These are phyloP conservation scores for Phoenix dactylifera DNA, from an alignment of 176 grass and related monocot genomes.

Conservation along the genomic window DNA sequence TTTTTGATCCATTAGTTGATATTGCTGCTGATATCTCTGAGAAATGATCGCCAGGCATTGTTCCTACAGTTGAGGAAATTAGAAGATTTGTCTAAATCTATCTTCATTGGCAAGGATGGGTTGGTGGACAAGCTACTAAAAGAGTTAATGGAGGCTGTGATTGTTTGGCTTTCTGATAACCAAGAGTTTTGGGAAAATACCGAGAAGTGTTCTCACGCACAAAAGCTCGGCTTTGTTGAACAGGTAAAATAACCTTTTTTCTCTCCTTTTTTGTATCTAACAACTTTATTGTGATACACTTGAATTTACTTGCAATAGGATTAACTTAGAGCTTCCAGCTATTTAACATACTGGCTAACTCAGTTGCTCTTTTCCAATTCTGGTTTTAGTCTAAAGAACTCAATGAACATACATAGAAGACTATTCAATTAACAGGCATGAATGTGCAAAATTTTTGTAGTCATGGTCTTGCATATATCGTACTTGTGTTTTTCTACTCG, in stretches of 20 bases:
- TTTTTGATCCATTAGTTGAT: neutral
- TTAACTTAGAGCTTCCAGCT: no score
- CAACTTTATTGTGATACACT: no score
- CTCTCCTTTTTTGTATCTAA: neutral
- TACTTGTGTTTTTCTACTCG: neutral
- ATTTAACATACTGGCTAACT: no score
- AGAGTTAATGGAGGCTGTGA: constrained; percentile 37
- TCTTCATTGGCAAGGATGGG: constrained; percentile 24
- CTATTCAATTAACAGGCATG: no score
- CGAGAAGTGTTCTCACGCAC: constrained; percentile 11
- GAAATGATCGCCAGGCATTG: constrained; percentile 15
- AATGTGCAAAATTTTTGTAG: no score
- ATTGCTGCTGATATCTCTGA: neutral
- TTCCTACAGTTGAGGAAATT: constrained; percentile 35
- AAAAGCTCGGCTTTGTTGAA: constrained; percentile 6
- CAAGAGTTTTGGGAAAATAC: constrained; percentile 15
- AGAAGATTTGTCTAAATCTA: constrained; percentile 22
- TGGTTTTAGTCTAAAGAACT: no score
- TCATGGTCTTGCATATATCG: no score
- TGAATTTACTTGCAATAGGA: no score
- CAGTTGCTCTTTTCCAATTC: no score
- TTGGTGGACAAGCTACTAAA: constrained; percentile 24
- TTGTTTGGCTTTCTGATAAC: constrained; percentile 35
- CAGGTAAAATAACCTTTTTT: constrained; percentile 20
- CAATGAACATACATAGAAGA: no score